Base-by-base conservation (phyloP, 139 green algal genomes). In the Yamagishiella unicocca region DNA sequence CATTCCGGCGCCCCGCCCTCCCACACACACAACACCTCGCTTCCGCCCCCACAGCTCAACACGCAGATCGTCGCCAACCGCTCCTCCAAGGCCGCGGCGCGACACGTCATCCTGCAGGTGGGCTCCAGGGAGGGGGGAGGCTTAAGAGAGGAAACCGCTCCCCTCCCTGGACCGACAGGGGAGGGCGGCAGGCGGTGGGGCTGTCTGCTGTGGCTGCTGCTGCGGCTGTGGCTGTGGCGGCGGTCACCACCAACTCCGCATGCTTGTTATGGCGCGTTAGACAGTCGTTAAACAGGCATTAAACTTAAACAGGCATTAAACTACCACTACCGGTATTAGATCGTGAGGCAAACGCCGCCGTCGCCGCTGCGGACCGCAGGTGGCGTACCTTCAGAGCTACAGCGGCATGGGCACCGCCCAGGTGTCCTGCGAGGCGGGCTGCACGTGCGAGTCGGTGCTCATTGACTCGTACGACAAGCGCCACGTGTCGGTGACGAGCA, bases 391-490 rank as follows among this genome's bases (percentile, higher is more conserved):
- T 10, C 43, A 84, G 31, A 85, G 71, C 54, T 82, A 85, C 62
- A 14, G 61, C 33, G 45, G 66, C 68, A 81, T 88, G 81, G 80
- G 81, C 5, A 10, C 14, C n/a, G 87, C 81, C 0, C 35, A 50
- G 24, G 2, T 90, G 29, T 8, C 12, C 22, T 90, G 87, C 62
- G 66, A 75, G 35, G 75, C 72, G 6, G 87, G 87, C n/a, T 90
- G 87, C 61, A 3, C 4, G 27, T 90, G 81, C 43, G 4, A 84
- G n/a, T 17, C 67, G 12, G 9, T 73, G 38, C 50, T 24, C n/a
- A 27, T 87, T 40, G 62, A 86, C 40, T 40, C n/a, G 4, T 50
- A 66, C 38, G 42, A 38, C 62, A 1, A 12, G 14, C 40, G 80
- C 22, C 61, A 5, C 27, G 64, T 76, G 58, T 86, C 80, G 8